Conservation (phyloP, 2,329 filamentous ascomycete species). For the Arthrobotrys entomopaga region DNA sequence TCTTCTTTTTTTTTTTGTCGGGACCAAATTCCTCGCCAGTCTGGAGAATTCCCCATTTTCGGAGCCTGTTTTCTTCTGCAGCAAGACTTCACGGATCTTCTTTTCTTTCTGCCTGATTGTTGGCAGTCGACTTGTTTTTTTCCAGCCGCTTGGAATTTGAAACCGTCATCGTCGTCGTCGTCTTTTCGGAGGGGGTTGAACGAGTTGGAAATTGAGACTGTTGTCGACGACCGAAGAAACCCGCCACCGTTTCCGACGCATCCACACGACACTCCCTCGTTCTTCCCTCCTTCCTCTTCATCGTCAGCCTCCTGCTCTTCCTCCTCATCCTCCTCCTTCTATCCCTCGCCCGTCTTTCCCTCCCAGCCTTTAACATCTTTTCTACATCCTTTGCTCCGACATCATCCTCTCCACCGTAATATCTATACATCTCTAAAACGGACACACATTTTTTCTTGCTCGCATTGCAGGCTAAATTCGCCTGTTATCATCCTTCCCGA, state of each 20-base stretch:
- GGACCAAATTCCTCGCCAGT: background rate
- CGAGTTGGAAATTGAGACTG: too few species aligned
- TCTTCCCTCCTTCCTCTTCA: background rate
- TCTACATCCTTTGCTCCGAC: background rate
- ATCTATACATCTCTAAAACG: background rate
- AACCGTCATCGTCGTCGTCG: background rate
- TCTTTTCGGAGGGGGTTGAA: too few species aligned
- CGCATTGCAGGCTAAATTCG: background rate
- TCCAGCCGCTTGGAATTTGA: background rate
- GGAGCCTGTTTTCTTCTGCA: conserved; percentile 1
- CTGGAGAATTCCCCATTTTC: too few species aligned
- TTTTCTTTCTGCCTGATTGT: background rate
- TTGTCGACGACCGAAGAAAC: conserved; percentile 1
- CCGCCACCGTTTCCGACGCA: background rate
- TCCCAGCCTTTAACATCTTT: background rate
- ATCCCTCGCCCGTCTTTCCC: background rate
- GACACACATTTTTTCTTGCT: conserved; percentile 8
- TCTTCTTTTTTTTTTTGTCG: background rate
- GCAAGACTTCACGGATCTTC: background rate
- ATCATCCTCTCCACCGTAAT: too few species aligned
- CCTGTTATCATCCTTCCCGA: background rate
- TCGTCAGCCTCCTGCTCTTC: background rate
- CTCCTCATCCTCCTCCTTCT: background rate
- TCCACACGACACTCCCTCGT: conserved; percentile 4
- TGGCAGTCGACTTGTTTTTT: too few species aligned